Base-by-base conservation (phyloP, 345 rosid genomes). In the Boechera divaricarpa region DNA sequence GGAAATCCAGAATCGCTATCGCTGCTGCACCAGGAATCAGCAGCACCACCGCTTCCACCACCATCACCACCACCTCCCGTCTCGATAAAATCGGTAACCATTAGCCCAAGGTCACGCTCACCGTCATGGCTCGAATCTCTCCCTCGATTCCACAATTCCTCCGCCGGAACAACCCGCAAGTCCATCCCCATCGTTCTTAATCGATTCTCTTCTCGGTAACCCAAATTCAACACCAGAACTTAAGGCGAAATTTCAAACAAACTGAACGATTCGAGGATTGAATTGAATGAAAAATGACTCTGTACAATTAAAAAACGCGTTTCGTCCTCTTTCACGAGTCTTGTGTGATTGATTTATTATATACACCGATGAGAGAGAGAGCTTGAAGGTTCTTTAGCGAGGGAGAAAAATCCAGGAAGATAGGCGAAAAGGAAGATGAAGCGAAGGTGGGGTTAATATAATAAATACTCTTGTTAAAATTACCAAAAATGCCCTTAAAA, bases 11-110 rank as follows among this genome's bases (percentile, higher is more conserved):
- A 86, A 15, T 92, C 97, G 81, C 92, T 86, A 51, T 94, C 97
- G 87, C 93, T 94, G 80, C 97, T 94, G 13, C 88, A 88, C 87
- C 86, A 85, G 3, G 95, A 88, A 31, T 87, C 89, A 69, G 76
- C 82, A 80, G 89, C 84, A 15, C 86, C 90, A 1, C 90, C 88
- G 73, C 85, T 87, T 36, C 38, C 38, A 35, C 5, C 16, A 16
- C 16, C 16, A 16, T 16, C 33, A 32, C 72, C 76, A 56, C 86
- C 86, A 0, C 38, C 53, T 6, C 89, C 90, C 35, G 86, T 90
- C 77, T 94, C 98, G 59, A 90, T 55, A 72, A 94, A 91, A 82
- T 94, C 93, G 57, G 89, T 85, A 36, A 94, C 97, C 94, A 94
- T 86, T 9, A 89, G 81, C 9, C 92, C 98, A 79, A 92, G 80